Evolutionary conservation across 768 basidiomycete species (phyloP).

Genomic region (Punctularia strigosozonata): DNA sequence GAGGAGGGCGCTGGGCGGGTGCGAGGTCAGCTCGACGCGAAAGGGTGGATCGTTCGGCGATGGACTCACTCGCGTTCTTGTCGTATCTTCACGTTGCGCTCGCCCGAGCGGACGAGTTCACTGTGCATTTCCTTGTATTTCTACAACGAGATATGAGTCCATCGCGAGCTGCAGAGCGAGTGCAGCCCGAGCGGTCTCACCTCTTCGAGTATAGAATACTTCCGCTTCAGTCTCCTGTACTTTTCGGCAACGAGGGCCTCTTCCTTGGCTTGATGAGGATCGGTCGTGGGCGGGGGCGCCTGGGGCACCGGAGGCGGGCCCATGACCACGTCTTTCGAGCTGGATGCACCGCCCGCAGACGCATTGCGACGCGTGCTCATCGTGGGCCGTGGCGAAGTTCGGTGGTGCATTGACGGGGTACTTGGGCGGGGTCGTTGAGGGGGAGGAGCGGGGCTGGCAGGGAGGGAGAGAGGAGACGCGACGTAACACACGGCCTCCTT

Average conservation of each 20-base stretch:
- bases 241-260: conserved; percentile 44
- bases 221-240: conserved; percentile 52
- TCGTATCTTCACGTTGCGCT: conserved; percentile 49
- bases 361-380: not conserved
- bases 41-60: conserved; percentile 1
- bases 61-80: conserved; percentile 50
- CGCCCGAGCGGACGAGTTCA: conserved; percentile 48
- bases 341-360: not conserved
- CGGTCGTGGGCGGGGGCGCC: conserved; percentile 19
- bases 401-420: no score
- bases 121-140: conserved; percentile 47
- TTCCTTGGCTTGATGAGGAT: conserved; percentile 21
- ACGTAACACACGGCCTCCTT: no score
- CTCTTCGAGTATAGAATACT: conserved; percentile 60
- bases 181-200: conserved; percentile 26
- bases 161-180: not conserved
- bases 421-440: no score
- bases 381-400: no score
- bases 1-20: conserved; percentile 31
- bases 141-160: conserved; percentile 19
- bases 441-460: no score
- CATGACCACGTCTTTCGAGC: conserved; percentile 42
- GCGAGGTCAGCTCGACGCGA: conserved; percentile 6
- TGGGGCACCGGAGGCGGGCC: conserved; percentile 31
- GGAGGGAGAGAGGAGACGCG: no score